phyloP scores from a whole-genome alignment of 495 filamentous ascomycete genomes.

The Penicillium simplicissimum region DNA sequence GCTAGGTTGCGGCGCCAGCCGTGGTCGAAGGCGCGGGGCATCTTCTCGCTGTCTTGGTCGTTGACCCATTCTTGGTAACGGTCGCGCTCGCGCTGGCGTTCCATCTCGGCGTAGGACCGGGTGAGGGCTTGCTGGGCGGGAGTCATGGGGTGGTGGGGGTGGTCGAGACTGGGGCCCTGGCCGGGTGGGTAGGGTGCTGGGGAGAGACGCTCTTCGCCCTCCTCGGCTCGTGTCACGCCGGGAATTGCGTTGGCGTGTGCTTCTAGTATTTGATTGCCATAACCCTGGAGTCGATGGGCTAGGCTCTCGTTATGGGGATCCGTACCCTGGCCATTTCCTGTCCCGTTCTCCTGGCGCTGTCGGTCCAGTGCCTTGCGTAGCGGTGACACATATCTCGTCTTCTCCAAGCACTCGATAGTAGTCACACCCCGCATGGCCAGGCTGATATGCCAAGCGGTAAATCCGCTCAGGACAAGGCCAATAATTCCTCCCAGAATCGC shows the following conservation, averaged over 20 bases:
- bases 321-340: conserved; percentile 16
- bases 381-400: conserved; percentile 85
- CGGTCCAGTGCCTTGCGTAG: conserved; percentile 67
- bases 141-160: conserved; percentile 22
- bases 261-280: conserved; percentile 74
- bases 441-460: conserved; percentile 90
- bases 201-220: conserved; percentile 62
- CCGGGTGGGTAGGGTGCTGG: conserved; percentile 31
- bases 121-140: conserved; percentile 52
- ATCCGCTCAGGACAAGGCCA: conserved; percentile 81
- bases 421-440: conserved; percentile 77
- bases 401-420: conserved; percentile 94
- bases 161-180: conserved; percentile 14
- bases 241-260: conserved; percentile 84
- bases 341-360: conserved; percentile 51
- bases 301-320: conserved; percentile 63
- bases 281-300: conserved; percentile 57
- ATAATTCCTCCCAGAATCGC: conserved; percentile 88
- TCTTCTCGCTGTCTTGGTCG: conserved; percentile 78
- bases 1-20: conserved; percentile 77
- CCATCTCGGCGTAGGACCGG: conserved; percentile 68
- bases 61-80: conserved; percentile 88
- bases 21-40: conserved; percentile 91
- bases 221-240: conserved; percentile 74
- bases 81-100: conserved; percentile 66